These are phyloP conservation scores for Parasitella parasitica DNA, from an alignment of 371 early-diverging fungal species.

Conservation along the genomic window DNA sequence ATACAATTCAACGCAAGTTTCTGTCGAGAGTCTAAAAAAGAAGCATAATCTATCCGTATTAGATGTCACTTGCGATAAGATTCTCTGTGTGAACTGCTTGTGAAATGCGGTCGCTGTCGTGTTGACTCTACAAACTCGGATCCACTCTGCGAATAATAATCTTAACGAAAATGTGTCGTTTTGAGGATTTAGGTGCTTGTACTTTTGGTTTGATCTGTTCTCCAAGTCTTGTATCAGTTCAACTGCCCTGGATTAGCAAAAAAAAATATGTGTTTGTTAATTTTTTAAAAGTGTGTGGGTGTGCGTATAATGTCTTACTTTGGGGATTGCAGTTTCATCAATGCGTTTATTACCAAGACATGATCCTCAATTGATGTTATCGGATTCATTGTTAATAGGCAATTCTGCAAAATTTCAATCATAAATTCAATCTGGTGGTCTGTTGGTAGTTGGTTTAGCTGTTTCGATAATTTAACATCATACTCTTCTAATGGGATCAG, in stretches of 20 bases:
- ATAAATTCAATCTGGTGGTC: slow-evolving; percentile 72
- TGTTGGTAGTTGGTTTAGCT: slow-evolving; percentile 53
- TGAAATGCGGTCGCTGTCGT: slow-evolving; percentile 69
- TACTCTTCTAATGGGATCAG: slow-evolving; percentile 76
- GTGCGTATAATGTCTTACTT: slow-evolving; percentile 29
- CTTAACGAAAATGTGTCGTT: slow-evolving; percentile 26
- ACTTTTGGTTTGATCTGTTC: slow-evolving; percentile 11
- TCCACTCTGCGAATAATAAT: slow-evolving; percentile 82
- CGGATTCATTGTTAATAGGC: slow-evolving; percentile 58
- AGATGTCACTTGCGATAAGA: neutral
- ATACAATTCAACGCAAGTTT: slow-evolving; percentile 32
- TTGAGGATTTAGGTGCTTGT: slow-evolving; percentile 11
- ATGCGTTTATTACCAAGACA: slow-evolving; percentile 64
- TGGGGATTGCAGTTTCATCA: slow-evolving; percentile 56
- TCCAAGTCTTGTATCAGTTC: slow-evolving; percentile 33
- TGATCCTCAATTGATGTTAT: slow-evolving; percentile 71
- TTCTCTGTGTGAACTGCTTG: slow-evolving; percentile 37
- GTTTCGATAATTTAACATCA: slow-evolving; percentile 83
- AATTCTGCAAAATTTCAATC: slow-evolving; percentile 67
- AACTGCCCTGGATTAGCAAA: slow-evolving; percentile 17
- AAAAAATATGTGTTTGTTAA: too few relatives aligned
- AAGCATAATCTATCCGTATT: slow-evolving; percentile 27
- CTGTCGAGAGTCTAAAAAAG: slow-evolving; percentile 40
- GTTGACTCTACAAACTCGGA: slow-evolving; percentile 77
- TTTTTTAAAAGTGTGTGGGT: neutral